Conservation (phyloP, 1,284 basidiomycete species). For the Ustilago nuda region DNA sequence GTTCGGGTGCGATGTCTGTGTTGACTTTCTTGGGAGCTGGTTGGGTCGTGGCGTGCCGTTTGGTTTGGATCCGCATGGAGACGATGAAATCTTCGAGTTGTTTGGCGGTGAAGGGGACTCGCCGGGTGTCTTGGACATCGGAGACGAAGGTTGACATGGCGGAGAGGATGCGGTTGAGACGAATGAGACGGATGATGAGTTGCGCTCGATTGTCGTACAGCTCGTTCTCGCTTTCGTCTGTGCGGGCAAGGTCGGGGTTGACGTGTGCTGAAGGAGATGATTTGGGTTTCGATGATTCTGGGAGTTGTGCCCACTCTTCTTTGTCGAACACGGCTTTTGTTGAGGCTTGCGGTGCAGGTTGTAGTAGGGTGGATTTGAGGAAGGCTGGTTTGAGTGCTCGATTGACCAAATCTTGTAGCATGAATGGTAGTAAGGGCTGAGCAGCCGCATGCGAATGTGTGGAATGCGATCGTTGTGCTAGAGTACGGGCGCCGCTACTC, state of each 20-base stretch:
- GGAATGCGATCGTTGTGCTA: not conserved
- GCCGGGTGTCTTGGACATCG: slow-evolving; percentile 17
- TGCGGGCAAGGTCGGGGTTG: not conserved
- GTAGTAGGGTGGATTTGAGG: slow-evolving; percentile 3
- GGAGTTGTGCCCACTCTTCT: not conserved
- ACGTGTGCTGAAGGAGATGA: not conserved
- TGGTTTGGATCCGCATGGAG: slow-evolving; percentile 26
- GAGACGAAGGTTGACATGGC: slow-evolving; percentile 39
- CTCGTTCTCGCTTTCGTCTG: slow-evolving; percentile 7
- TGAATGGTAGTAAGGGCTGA: not conserved
- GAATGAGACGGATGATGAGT: slow-evolving; percentile 37
- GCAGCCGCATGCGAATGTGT: not conserved
- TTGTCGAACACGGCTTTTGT: not conserved
- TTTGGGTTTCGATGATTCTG: not conserved
- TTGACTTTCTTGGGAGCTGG: slow-evolving; percentile 16
- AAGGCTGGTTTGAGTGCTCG: slow-evolving; percentile 10
- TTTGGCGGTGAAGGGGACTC: slow-evolving; percentile 19
- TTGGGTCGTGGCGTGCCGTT: slow-evolving; percentile 14
- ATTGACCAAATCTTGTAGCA: slow-evolving; percentile 31
- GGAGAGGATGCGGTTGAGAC: slow-evolving; percentile 39
- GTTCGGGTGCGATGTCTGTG: not conserved
- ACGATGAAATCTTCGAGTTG: slow-evolving; percentile 32
- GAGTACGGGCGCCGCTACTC: not conserved
- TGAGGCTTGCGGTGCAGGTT: not conserved
- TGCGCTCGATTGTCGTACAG: slow-evolving; percentile 10